Base-by-base conservation (phyloP, 192 early-diverging fungal genomes). In the Podochytrium sp. region DNA sequence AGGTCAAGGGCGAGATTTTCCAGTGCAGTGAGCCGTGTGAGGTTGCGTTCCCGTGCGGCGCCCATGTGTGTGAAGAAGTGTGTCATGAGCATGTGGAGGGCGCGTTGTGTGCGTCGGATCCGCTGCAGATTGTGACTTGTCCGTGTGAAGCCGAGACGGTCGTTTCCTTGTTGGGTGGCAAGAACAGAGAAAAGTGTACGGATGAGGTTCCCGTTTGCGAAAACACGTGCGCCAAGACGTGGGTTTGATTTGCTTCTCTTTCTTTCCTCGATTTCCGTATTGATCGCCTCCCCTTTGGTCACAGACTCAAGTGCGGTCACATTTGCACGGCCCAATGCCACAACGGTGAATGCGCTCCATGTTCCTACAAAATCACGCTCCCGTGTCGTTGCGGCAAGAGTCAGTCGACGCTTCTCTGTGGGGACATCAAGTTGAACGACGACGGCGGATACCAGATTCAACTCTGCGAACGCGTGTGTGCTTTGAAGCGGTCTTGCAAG, bases 71-170 rank as follows among this genome's bases (percentile, higher is more conserved):
- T 56, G 42, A 75, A 14, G 52, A 75, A 1, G 38, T 38, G 2
- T 86, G 84, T 47, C 84, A 86, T 64, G 62, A 38, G 2, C 49
- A 68, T 10, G 41, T 42, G 1, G 53, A 65, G 39, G 39, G 42
- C 6, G 51, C 6, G n/a, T 2, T 78, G 18, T 88, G 86, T 63
- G 80, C 86, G 2, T 59, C 65, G 39, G 86, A 88, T 75, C 85
- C 85, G 3, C 37, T 49, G 2, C 52, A 73, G 29, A 43, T 76
- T 2, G 61, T 12, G 51, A 38, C 53, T 25, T 87, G 83, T 51
- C 82, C 82, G 5, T 85, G 81, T 59, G 76, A 76, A 2, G 41
- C 49, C 12, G 32, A 65, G 30, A 59, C 67, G 6, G 43, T 84
- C 16, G 55, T 38, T 29, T 39, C 32, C 16, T 43, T 83, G 14